A percentile compares a stretch with the other conserved stretches of the same genome.
phyloP scores from a whole-genome alignment of 129 eudicot species.

The Flaveria sonorensis region DNA sequence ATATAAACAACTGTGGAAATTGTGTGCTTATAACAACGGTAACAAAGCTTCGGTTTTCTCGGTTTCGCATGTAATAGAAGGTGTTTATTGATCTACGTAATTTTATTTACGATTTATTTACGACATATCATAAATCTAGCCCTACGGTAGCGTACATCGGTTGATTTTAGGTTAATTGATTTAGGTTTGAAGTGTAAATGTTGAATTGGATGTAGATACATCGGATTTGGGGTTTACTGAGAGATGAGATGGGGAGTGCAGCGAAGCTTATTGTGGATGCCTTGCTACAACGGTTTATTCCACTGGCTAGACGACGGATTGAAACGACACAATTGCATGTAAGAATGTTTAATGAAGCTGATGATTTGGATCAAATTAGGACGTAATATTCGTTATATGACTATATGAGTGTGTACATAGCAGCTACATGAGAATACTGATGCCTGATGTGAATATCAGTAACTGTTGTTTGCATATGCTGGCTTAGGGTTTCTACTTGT shows the following conservation, averaged over 20 bases:
- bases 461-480: too few relatives aligned
- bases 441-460: too few relatives aligned
- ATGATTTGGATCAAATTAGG: background rate
- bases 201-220: background rate
- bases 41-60: too few relatives aligned
- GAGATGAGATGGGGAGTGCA: slow-evolving; percentile 55
- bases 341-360: slow-evolving; percentile 2
- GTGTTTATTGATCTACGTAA: background rate
- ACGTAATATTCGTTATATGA: background rate
- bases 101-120: background rate
- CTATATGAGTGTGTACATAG: background rate
- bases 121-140: too few relatives aligned
- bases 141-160: background rate
- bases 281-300: slow-evolving; percentile 85
- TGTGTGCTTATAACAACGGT: background rate
- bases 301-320: slow-evolving; percentile 86
- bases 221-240: background rate
- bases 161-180: background rate
- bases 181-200: background rate
- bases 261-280: slow-evolving; percentile 89
- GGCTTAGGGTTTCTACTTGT: too few relatives aligned
- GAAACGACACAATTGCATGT: slow-evolving; percentile 93
- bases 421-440: background rate
- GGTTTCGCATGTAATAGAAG: too few relatives aligned
- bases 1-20: background rate